Percentiles rank a stretch among this genome's conserved stretches.
Conservation (phyloP, 2,329 filamentous ascomycete genomes). For the Epichloe glyceriae region DNA sequence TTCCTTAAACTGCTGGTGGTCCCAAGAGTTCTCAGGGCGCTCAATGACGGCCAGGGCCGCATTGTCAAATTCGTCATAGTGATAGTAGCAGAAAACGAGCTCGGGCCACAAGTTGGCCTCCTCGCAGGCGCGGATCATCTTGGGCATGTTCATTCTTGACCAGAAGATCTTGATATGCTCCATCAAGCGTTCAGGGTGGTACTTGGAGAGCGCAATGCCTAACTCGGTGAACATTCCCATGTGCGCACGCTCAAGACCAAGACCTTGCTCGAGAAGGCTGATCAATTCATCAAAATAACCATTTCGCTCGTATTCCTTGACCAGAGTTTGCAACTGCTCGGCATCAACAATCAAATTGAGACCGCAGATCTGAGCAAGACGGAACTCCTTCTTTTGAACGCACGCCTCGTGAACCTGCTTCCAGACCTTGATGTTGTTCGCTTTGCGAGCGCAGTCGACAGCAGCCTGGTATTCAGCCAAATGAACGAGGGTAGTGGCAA, state of each 20-base stretch:
- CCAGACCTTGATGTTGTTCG: conserved; percentile 99
- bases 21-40: conserved; percentile 93
- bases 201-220: conserved; percentile 84
- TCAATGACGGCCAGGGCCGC: conserved; percentile 96
- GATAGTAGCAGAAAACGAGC: conserved; percentile 92
- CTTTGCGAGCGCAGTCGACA: conserved; percentile 94
- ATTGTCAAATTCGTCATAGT: conserved; percentile 98
- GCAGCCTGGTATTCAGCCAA: conserved; percentile 94
- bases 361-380: conserved; percentile 95
- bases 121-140: conserved; percentile 88
- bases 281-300: conserved; percentile 99
- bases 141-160: conserved; percentile 94
- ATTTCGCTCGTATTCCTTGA: conserved; percentile 92
- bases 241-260: conserved; percentile 82
- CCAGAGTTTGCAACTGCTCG: conserved; percentile 82
- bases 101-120: conserved; percentile 95
- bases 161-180: conserved; percentile 98
- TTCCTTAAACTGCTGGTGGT: conserved; percentile 99
- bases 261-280: conserved; percentile 79
- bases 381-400: conserved; percentile 96
- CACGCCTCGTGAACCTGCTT: conserved; percentile 96
- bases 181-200: conserved; percentile 92
- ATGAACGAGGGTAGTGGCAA: conserved; percentile 95
- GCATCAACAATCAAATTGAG: conserved; percentile 96
- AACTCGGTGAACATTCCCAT: conserved; percentile 97